Evolutionary conservation across 495 filamentous ascomycete species (phyloP), one percentile per base, ranked within the genome.

Genomic region (Thozetella sp.): DNA sequence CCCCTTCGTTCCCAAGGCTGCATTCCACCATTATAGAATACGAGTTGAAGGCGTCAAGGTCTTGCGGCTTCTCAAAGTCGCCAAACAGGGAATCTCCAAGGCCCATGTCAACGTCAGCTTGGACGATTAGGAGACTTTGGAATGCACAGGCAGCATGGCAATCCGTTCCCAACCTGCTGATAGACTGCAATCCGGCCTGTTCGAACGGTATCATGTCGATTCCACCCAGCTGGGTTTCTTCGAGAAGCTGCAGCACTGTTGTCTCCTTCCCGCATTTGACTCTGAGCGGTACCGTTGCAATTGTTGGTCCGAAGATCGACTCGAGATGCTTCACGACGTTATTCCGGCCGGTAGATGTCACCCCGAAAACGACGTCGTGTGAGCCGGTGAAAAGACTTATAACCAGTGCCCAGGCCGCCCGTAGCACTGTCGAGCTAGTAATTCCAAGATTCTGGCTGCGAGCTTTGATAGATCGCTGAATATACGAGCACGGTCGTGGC

Each of bases 181-280:
- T 59, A 1, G 4, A 48, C 23, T 25, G 62, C 43, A 48, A 19
- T 3, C 43, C 43, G 3, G 20, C n/a, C 43, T 48, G 43, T 19
- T 48, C 43, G 20, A 48, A 48, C 6, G 43, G 43, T 4, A 48
- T 48, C 43, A 48, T 48, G 43, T 19, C n/a, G 43, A 48, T 20
- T 13, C 11, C 43, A 0, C 83, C 64, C 1, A 78, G 76, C n/a
- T 48, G 43, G 10, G 43, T 48, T 19, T 20, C 11, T 3, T 19
- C 43, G 10, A 48, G 43, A 3, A 48, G 6, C 43, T 48, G 9
- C n/a, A 13, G 43, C 10, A 48, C 43, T 11, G 43, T 48, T 11
- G n/a, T 10, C 11, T 19, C 43, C n/a, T 48, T 20, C 3, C 10
- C n/a, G n/a, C 43, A 48, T 19, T 20, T 48, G 3, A 48, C 20